phyloP scores from a whole-genome alignment of 148 eudicot genomes.

The Mesembryanthemum crystallinum region DNA sequence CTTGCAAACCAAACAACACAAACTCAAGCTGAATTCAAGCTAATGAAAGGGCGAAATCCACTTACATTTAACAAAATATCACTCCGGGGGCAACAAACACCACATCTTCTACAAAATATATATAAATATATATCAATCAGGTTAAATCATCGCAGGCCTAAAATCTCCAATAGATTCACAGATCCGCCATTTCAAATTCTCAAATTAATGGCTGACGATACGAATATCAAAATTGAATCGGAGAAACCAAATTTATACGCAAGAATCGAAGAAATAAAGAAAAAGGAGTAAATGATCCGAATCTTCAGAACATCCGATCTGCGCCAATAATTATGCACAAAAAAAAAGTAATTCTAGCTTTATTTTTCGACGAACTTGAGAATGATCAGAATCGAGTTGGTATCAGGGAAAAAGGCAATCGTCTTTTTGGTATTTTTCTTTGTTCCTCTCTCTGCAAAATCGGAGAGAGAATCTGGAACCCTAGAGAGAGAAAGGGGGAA shows the following conservation, averaged over 20 bases:
- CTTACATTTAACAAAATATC: slow-evolving; percentile 24
- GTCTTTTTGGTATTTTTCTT: background rate
- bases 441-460: background rate
- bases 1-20: background rate
- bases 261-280: background rate
- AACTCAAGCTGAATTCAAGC: slow-evolving; percentile 10
- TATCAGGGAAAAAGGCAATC: slow-evolving; percentile 4
- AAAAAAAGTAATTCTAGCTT: background rate
- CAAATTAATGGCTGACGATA: background rate
- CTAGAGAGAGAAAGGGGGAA: slow-evolving; percentile 34
- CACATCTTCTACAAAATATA: slow-evolving; percentile 15
- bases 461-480: slow-evolving; percentile 29
- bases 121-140: background rate
- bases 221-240: background rate
- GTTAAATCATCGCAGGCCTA: background rate
- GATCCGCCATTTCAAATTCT: slow-evolving; percentile 17
- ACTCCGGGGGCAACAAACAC: background rate
- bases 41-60: slow-evolving; percentile 1
- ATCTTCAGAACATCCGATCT: slow-evolving; percentile 8
- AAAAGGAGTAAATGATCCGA: slow-evolving; percentile 2
- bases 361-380: no score
- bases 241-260: background rate
- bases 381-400: slow-evolving; percentile 25
- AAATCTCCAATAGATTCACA: slow-evolving; percentile 10
- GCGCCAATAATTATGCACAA: background rate